These are phyloP conservation scores for Hypoxylon sp. DNA, from an alignment of 2,329 filamentous ascomycete genomes.

Conservation along the genomic window DNA sequence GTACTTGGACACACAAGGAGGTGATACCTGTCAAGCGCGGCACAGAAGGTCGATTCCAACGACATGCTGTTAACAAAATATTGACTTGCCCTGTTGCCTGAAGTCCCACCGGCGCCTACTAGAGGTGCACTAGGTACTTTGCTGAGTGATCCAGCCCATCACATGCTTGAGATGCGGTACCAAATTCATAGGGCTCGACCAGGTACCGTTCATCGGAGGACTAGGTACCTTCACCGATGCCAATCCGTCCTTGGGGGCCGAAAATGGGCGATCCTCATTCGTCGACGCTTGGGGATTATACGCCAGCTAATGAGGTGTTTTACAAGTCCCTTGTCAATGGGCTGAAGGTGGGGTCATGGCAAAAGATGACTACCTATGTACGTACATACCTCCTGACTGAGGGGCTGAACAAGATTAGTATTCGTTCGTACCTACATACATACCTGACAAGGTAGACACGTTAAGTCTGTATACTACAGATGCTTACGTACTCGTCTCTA, in stretches of 20 bases:
- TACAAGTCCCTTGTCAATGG: constrained; percentile 8
- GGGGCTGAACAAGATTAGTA: background rate
- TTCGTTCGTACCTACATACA: too few relatives aligned
- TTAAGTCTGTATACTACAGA: too few relatives aligned
- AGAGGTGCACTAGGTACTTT: constrained; percentile 3
- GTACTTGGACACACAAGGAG: background rate
- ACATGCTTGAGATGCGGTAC: constrained; percentile 1
- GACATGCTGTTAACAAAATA: background rate
- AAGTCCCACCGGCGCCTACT: background rate
- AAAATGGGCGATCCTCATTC: constrained; percentile 18
- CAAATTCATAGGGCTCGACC: background rate
- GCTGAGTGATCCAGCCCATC: constrained; percentile 9
- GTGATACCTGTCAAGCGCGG: constrained; percentile 4
- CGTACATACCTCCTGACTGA: background rate
- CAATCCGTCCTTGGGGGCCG: constrained; percentile 27
- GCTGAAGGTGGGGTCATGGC: constrained; percentile 28
- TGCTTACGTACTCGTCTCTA: background rate
- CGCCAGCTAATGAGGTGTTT: constrained; percentile 23
- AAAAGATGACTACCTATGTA: background rate
- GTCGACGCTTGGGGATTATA: constrained; percentile 7
- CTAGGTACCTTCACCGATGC: constrained; percentile 13
- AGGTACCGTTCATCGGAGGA: constrained; percentile 17
- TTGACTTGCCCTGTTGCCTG: background rate
- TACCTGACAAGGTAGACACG: too few relatives aligned
- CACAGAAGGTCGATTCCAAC: constrained; percentile 5